These are phyloP conservation scores for Anthoceros angustus DNA, from an alignment of 225 moss, liverwort and hornwort species.

Conservation along the genomic window DNA sequence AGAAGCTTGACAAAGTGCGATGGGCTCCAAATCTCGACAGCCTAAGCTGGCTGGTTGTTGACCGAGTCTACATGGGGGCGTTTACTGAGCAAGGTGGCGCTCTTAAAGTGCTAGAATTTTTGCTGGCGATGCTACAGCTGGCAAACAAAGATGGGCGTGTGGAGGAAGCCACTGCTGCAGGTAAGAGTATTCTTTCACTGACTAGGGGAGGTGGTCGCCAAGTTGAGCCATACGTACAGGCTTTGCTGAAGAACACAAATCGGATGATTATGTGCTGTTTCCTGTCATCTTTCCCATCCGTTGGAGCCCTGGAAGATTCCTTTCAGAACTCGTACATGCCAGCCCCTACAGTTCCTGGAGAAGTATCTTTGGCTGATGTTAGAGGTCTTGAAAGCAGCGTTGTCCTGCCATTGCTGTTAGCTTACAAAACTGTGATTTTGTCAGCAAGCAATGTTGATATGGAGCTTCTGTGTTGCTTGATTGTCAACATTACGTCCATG, in stretches of 20 bases:
- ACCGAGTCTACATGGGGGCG: slow-evolving; percentile 83
- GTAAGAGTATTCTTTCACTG: slow-evolving; percentile 69
- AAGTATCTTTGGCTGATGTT: slow-evolving; percentile 24
- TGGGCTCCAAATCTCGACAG: slow-evolving; percentile 82
- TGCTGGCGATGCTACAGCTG: slow-evolving; percentile 86
- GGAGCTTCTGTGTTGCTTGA: slow-evolving; percentile 57
- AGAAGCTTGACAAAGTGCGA: slow-evolving; percentile 83
- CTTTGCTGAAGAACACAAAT: slow-evolving; percentile 78
- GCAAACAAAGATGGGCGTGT: slow-evolving; percentile 86
- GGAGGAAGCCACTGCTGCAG: slow-evolving; percentile 67
- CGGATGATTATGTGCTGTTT: slow-evolving; percentile 93
- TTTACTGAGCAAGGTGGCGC: slow-evolving; percentile 54
- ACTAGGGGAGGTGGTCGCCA: slow-evolving; percentile 85
- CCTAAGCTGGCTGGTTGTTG: slow-evolving; percentile 75
- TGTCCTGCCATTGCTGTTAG: slow-evolving; percentile 62
- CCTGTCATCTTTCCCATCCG: slow-evolving; percentile 29
- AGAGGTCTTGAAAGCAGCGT: slow-evolving; percentile 49
- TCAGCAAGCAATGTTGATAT: slow-evolving; percentile 76
- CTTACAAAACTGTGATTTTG: slow-evolving; percentile 65
- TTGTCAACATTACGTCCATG: slow-evolving; percentile 49
- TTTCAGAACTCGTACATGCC: slow-evolving; percentile 21
- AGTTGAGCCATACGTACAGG: slow-evolving; percentile 80
- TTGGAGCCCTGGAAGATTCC: slow-evolving; percentile 21
- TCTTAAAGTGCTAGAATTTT: slow-evolving; percentile 81
- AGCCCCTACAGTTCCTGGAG: slow-evolving; percentile 24